Percentiles rank a stretch among this genome's conserved stretches.
Evolutionary conservation across 1,284 basidiomycete genomes (phyloP).

Genomic region (Fomitopsis betulina): DNA sequence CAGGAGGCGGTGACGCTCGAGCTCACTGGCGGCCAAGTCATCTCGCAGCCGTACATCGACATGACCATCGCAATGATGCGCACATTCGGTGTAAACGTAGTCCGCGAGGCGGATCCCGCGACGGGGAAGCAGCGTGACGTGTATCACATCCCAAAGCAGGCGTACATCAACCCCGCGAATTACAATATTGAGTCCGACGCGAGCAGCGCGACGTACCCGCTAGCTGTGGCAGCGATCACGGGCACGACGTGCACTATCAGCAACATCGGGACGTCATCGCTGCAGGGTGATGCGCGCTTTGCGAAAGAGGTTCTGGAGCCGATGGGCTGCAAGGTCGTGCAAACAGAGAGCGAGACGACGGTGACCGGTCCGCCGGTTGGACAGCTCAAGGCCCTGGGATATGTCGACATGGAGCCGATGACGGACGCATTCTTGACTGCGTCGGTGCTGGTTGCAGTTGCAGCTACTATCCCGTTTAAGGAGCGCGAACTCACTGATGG

Average conservation of each 20-base stretch:
- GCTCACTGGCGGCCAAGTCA: conserved; percentile 90
- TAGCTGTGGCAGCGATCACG: conserved; percentile 95
- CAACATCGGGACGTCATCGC: conserved; percentile 87
- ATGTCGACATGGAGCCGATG: conserved; percentile 99
- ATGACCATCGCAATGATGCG: conserved; percentile 99
- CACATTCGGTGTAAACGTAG: conserved; percentile 85
- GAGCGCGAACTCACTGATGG: conserved; percentile 31
- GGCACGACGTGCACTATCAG: conserved; percentile 91
- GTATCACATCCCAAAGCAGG: conserved; percentile 84
- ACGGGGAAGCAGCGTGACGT: conserved; percentile 69
- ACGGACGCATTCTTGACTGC: conserved; percentile 99
- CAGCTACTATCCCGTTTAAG: conserved; percentile 44
- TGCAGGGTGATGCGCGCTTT: conserved; percentile 96
- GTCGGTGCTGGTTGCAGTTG: conserved; percentile 87
- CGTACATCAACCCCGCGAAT: conserved; percentile 73
- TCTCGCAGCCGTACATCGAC: conserved; percentile 99
- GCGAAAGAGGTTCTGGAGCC: conserved; percentile 90
- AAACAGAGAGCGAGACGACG: conserved; percentile 88
- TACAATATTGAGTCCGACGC: conserved; percentile 98
- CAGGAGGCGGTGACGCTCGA: conserved; percentile 79
- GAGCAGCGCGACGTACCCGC: conserved; percentile 93
- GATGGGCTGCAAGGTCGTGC: conserved; percentile 92
- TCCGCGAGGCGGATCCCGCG: conserved; percentile 59
- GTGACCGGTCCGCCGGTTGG: conserved; percentile 87
- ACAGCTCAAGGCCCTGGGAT: conserved; percentile 77